Conservation (phyloP, 2,329 filamentous ascomycete species). For the Colletotrichum camelliae region DNA sequence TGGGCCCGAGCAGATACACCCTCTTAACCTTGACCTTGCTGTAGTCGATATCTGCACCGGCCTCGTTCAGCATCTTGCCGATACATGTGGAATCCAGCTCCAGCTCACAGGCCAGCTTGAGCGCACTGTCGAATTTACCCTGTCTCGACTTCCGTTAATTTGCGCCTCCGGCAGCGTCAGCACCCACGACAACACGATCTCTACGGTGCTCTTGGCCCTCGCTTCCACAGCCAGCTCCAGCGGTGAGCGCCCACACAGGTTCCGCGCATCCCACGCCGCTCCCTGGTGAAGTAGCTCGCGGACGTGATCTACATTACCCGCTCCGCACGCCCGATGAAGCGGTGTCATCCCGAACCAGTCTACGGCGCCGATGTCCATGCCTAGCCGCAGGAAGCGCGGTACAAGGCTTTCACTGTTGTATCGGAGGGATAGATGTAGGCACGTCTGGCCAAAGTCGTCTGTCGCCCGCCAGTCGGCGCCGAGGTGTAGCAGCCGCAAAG, state of each 20-base stretch:
- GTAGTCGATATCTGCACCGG: neutral
- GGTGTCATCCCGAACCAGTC: fast-evolving
- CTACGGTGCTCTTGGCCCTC: neutral
- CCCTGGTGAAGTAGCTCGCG: neutral
- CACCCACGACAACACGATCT: neutral
- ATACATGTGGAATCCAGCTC: neutral
- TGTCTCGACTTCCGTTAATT: fast-evolving
- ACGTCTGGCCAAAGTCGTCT: neutral
- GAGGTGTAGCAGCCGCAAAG: neutral
- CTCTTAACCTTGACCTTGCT: neutral
- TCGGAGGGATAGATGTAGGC: neutral
- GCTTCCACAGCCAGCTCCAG: neutral
- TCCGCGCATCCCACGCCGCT: neutral
- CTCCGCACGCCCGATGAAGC: neutral
- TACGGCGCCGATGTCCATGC: neutral
- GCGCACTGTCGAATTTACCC: fast-evolving
- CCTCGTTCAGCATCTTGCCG: neutral
- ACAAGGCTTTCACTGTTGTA: neutral
- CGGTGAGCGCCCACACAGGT: neutral
- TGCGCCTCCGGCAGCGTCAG: fast-evolving
- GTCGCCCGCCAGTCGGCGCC: neutral
- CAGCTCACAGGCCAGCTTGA: neutral
- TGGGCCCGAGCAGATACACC: neutral
- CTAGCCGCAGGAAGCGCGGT: neutral
- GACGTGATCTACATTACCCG: fast-evolving